phyloP scores from a whole-genome alignment of 768 basidiomycete genomes.

The Lentinula sp. region DNA sequence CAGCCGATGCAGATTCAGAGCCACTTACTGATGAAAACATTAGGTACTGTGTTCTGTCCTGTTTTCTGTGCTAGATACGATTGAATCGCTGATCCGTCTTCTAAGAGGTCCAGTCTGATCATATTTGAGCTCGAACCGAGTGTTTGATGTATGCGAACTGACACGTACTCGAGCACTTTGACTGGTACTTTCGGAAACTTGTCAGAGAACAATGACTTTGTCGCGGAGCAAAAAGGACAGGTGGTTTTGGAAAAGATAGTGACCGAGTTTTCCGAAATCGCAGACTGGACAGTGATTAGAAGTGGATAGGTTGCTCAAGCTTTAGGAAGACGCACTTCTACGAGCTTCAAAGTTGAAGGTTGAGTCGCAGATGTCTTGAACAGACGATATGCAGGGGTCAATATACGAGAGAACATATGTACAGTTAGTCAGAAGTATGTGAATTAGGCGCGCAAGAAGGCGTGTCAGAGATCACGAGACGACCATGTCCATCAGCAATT shows the following conservation, averaged over 20 bases:
- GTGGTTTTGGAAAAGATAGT: conserved; percentile 33
- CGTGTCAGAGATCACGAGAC: not conserved
- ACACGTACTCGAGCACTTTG: conserved; percentile 25
- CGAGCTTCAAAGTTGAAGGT: conserved; percentile 26
- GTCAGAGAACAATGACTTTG: conserved; percentile 22
- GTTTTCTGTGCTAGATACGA: conserved; percentile 41
- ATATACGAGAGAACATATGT: not conserved
- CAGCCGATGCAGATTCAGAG: not conserved
- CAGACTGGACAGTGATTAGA: conserved; percentile 14
- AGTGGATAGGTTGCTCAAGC: conserved; percentile 31
- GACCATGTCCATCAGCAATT: conserved; percentile 16
- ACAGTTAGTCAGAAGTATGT: not conserved
- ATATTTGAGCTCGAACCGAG: not conserved
- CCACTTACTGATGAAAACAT: conserved; percentile 50
- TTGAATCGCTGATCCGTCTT: conserved; percentile 41
- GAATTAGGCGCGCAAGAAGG: not conserved
- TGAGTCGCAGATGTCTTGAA: conserved; percentile 4
- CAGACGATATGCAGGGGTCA: not conserved
- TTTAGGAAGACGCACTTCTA: conserved; percentile 29
- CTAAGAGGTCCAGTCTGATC: conserved; percentile 30
- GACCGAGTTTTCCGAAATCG: conserved; percentile 27
- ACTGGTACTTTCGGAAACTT: conserved; percentile 15
- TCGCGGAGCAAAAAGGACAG: conserved; percentile 26
- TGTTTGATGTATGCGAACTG: not conserved
- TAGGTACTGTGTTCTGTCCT: conserved; percentile 44